Base-by-base conservation (phyloP, 495 filamentous ascomycete species). In the Xylaria curta region DNA sequence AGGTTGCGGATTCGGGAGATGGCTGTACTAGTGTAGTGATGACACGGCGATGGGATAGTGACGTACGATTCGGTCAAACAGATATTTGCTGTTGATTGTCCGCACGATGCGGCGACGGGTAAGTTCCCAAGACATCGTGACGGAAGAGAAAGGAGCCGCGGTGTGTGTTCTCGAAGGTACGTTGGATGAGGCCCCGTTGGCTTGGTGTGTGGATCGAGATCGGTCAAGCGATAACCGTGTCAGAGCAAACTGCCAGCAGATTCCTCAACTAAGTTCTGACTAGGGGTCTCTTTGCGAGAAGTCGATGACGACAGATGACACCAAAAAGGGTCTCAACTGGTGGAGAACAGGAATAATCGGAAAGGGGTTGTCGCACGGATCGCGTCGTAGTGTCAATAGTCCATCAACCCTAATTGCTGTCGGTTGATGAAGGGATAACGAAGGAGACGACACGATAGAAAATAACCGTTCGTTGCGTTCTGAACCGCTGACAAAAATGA, bases 51-150 rank as follows among this genome's bases (percentile, higher is more conserved):
- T 78, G 47, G 68, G 72, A 61, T 26, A 66, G 38, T 31, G 64
- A 89, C 92, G 72, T 87, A 97, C 93, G 78, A 97, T 80, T 77
- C 88, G 89, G 79, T 92, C 93, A 81, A 90, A 93, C 68, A 97
- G 92, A 77, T 90, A 95, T 80, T 91, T 90, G 78, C 85, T 88
- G 78, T 95, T 95, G 72, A 94, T 82, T 64, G 87, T 85, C 78
- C 91, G 87, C 70, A 91, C 79, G 71, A 92, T 84, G 73, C 88
- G 89, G 59, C 88, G 87, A 72, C 90, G 87, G 51, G 85, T 85
- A 56, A 88, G 81, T 76, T 89, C 87, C 83, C 85, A 84, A 75
- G 82, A 75, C 87, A 89, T 89, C 69, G 59, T 78, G 80, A 54
- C 62, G 67, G 68, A 26, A 56, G 46, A 26, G 56, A 44, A 53